Evolutionary conservation across 768 basidiomycete genomes (phyloP).

Genomic region (Agaricus blazei): DNA sequence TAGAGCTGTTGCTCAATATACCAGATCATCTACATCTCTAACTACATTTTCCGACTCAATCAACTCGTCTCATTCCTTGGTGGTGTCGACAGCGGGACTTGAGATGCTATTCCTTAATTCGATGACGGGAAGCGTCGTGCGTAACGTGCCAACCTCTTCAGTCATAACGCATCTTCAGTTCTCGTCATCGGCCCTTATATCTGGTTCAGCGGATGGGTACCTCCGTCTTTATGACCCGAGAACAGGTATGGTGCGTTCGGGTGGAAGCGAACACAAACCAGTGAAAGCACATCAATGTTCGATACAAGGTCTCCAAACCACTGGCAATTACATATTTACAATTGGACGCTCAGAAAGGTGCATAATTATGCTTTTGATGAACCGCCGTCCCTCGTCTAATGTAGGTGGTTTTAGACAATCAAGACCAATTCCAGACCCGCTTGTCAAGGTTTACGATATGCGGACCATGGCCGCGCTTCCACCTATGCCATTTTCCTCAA

Average conservation of each 20-base stretch:
- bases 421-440: conserved; percentile 82
- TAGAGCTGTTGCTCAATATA: neutral
- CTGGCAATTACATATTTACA: conserved; percentile 78
- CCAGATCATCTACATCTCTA: conserved; percentile 27
- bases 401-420: conserved; percentile 56
- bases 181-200: conserved; percentile 58
- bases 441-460: conserved; percentile 90
- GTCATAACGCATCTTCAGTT: conserved; percentile 61
- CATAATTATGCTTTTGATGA: neutral
- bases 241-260: conserved; percentile 45
- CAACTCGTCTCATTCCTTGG: conserved; percentile 50
- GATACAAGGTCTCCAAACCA: conserved; percentile 74
- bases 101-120: conserved; percentile 71
- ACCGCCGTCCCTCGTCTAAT: neutral
- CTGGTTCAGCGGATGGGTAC: conserved; percentile 70
- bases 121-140: conserved; percentile 60
- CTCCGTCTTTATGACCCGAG: conserved; percentile 71
- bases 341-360: conserved; percentile 87
- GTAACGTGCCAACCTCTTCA: conserved; percentile 53
- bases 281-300: conserved; percentile 80
- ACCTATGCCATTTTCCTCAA: conserved; percentile 82
- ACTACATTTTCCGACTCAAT: conserved; percentile 43
- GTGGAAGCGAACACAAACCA: conserved; percentile 39
- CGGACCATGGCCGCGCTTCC: conserved; percentile 79
- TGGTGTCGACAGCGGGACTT: conserved; percentile 51